These are phyloP conservation scores for Lipomyces oligophaga DNA, from an alignment of 805 yeast genomes.

Conservation along the genomic window DNA sequence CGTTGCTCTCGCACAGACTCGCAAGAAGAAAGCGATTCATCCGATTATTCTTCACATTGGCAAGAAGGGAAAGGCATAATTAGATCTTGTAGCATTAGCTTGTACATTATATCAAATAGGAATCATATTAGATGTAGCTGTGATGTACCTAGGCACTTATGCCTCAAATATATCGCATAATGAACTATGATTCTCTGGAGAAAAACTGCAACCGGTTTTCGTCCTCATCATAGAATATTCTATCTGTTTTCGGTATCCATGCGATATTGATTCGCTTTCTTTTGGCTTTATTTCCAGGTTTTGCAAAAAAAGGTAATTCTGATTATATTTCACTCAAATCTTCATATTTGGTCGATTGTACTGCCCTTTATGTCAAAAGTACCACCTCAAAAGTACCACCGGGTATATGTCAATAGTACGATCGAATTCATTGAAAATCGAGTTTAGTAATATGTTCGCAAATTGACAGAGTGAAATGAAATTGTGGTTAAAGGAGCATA, in stretches of 20 bases:
- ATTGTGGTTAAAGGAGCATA: too few relatives aligned
- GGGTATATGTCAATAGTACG: too few relatives aligned
- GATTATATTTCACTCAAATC: too few relatives aligned
- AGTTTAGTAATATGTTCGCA: too few relatives aligned
- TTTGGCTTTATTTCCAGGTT: too few relatives aligned
- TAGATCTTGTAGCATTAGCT: background rate
- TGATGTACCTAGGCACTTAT: background rate
- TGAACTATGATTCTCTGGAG: background rate
- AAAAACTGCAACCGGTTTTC: background rate
- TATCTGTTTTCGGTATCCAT: background rate
- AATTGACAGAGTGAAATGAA: too few relatives aligned
- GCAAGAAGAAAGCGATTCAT: conserved; percentile 13
- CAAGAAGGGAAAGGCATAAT: conserved; percentile 13
- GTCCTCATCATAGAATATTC: background rate
- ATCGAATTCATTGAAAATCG: too few relatives aligned
- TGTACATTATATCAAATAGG: background rate
- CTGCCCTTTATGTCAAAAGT: too few relatives aligned
- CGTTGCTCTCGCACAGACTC: conserved; percentile 11
- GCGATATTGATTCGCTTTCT: background rate
- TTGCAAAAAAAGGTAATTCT: too few relatives aligned
- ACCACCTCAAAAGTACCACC: too few relatives aligned
- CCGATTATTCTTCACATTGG: conserved; percentile 20
- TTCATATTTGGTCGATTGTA: too few relatives aligned
- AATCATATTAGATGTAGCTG: background rate
- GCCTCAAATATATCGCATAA: too few relatives aligned